These are phyloP conservation scores for Alternaria gaisen DNA, from an alignment of 2,329 filamentous ascomycete genomes.

Conservation along the genomic window DNA sequence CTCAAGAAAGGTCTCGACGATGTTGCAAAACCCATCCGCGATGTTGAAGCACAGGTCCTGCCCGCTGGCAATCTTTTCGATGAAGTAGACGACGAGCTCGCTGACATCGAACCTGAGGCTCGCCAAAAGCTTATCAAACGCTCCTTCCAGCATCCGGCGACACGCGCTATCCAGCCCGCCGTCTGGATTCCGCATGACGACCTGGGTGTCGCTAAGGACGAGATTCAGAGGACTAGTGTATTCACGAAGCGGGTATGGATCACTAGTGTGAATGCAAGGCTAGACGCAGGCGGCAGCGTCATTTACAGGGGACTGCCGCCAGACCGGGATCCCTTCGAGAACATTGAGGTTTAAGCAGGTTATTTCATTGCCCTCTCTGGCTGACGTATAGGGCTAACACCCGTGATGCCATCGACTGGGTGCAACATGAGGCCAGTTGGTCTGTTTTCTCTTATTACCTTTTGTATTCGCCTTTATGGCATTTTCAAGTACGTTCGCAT, in stretches of 20 bases:
- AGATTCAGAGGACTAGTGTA: constrained; percentile 78
- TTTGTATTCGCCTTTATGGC: background rate
- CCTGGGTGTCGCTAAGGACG: constrained; percentile 88
- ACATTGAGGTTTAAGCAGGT: constrained; percentile 46
- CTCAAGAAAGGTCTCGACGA: constrained; percentile 42
- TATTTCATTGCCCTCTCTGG: background rate
- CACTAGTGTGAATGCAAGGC: constrained; percentile 87
- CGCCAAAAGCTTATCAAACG: constrained; percentile 84
- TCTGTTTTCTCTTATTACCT: constrained; percentile 1
- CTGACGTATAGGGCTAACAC: background rate
- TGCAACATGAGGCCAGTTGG: background rate
- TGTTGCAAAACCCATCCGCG: constrained; percentile 42
- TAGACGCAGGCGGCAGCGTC: constrained; percentile 84
- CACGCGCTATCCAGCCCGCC: constrained; percentile 83
- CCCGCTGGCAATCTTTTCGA: constrained; percentile 86
- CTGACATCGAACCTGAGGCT: constrained; percentile 90
- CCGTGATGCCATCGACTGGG: background rate
- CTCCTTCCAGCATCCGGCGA: constrained; percentile 89
- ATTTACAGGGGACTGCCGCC: constrained; percentile 87
- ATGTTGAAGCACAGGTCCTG: constrained; percentile 56
- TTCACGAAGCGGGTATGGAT: constrained; percentile 86
- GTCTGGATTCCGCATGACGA: constrained; percentile 96
- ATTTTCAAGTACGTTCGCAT: constrained; percentile 2
- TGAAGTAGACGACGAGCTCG: constrained; percentile 89
- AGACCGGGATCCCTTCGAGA: constrained; percentile 66